Base-by-base conservation (phyloP, 1,284 basidiomycete genomes). In the Earliella scabrosa region DNA sequence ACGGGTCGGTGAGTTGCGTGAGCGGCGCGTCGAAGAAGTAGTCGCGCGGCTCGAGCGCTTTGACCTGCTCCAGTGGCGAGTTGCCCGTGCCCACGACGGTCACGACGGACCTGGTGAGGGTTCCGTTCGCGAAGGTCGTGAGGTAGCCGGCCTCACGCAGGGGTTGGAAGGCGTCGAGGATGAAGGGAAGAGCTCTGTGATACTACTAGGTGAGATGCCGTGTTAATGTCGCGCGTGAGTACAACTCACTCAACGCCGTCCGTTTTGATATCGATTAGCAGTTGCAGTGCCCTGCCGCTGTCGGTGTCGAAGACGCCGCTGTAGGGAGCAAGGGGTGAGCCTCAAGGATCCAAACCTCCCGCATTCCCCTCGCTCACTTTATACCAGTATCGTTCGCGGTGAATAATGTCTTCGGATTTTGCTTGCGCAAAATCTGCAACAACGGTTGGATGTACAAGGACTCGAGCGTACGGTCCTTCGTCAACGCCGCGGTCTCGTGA, bases 1-100 rank as follows among this genome's bases (percentile, higher is more conserved):
- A 66, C 2, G 73, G 63, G 56, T 73, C 68, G 24, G 69, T 71
- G n/a, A 81, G 71, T 34, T 70, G 71, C 16, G 71, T 73, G 46
- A 84, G 68, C 5, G 81, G 82, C 24, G 78, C 82, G 63, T 84
- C 81, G 65, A 80, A 82, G 68, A 84, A 83, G 48, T 79, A 70
- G 59, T 83, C 80, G 31, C 82, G 72, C 9, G 78, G 78, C 21
- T 65, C 68, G 23, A 81, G 70, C 4, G 72, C 75, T 61, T 77
- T 74, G 50, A 83, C 75, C 7, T 68, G 73, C 26, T 76, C 75
- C 8, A 83, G 70, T n/a, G 81, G 81, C n/a, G 81, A 79, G 66
- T 82, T 82, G 21, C 82, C 82, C 1, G 82, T 83, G 16, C 82
- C 82, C 45, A 83, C 70, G 26, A 80, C 80, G 5, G 77, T 77